Evolutionary conservation across 345 rosid species (phyloP).

Genomic region (Fremontodendron californicum): DNA sequence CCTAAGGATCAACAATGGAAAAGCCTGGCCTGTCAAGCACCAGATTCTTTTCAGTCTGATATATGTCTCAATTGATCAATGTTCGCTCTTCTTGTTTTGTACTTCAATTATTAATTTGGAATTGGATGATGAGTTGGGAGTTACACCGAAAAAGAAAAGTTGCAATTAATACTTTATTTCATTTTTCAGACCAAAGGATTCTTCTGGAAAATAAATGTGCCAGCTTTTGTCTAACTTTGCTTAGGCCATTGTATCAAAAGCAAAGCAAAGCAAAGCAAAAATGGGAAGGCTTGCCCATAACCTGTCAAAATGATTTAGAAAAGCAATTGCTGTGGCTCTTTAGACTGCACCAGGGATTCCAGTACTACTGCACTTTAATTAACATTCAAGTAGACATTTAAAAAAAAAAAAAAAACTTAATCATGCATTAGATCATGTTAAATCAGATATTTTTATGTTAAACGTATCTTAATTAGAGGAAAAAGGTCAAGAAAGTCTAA

Average conservation of each 20-base stretch:
- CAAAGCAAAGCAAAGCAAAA: neutral
- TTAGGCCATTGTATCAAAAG: conserved; percentile 2
- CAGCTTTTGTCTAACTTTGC: conserved; percentile 22
- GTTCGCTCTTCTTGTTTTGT: neutral
- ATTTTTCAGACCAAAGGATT: conserved; percentile 9
- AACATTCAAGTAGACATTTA: neutral
- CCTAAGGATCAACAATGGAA: conserved; percentile 2
- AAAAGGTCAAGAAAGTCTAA: neutral
- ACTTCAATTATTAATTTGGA: neutral
- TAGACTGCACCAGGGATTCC: conserved; percentile 10
- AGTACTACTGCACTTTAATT: neutral
- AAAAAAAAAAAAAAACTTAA: too few relatives aligned
- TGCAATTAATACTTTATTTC: neutral
- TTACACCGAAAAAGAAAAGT: neutral
- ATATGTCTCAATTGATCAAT: neutral
- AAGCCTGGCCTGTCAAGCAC: neutral
- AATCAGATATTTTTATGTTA: neutral
- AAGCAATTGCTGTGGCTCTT: conserved; percentile 10
- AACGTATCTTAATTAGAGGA: neutral
- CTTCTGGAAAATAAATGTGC: conserved; percentile 8
- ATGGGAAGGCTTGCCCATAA: neutral
- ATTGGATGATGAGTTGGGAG: neutral
- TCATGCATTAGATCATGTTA: neutral
- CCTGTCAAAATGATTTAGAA: neutral
- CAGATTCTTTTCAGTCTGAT: neutral